Evolutionary conservation across 805 yeast genomes (phyloP), one percentile per base, ranked within the genome.

Genomic region (Saturnispora dispora): DNA sequence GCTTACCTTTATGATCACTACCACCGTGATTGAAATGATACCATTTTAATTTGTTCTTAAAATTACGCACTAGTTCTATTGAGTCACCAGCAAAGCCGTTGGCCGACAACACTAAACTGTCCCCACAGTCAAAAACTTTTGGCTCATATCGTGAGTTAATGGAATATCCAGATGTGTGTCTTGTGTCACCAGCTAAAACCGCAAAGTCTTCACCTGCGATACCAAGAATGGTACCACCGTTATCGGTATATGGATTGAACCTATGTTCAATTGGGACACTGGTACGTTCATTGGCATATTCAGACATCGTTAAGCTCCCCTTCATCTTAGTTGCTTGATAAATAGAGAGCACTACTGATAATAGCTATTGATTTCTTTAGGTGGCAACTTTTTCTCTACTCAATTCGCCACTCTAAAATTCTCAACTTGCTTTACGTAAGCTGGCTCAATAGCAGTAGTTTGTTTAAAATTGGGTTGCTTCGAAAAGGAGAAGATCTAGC

Each of bases 181-280:
- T 84, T n/a, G 99, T 93, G 68, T 93, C 99, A 45, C 98, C 98
- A 0, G 99, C 99, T 55, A 93, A 75, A 35, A 93, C 93, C 18
- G 96, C 96, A 63, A 89, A 93, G 69, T 93, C 97, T 66, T 88
- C 87, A 47, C 99, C 99, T 1, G 99, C 97, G 69, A 93, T 93
- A 49, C 98, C 99, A 59, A 93, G 72, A 51, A 91, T 90, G 7
- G 98, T 91, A 63, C 99, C 99, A 61, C 99, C 99, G 62, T 90
- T 88, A 69, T 90, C 96, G 30, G 91, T 73, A 72, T 89, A 89
- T 37, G 97, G 97, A 64, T 89, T 88, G 72, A 89, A 89, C 67
- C 85, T 77, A 68, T 90, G 96, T 66, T 89, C 96, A 64, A 89
- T 88, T 54, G 96, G 96, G 33, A 68, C 70, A 10, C 63, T 63